Percentiles rank a stretch among this genome's conserved stretches.
Evolutionary conservation across 129 eudicot species (phyloP).

Genomic region (Centaurea solstitialis): DNA sequence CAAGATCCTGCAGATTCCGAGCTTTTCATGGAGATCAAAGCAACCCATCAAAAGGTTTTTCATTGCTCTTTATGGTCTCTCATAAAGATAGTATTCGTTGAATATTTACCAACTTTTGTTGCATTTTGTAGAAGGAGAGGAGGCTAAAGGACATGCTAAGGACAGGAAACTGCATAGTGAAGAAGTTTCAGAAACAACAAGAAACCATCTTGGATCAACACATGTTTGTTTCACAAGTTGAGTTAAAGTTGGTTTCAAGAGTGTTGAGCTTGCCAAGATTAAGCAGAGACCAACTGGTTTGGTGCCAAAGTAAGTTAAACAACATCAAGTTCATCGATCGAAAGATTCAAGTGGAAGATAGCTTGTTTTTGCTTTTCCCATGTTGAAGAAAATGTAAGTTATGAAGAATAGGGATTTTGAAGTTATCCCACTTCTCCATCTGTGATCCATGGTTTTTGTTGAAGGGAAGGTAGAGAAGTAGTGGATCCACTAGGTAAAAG

Average conservation of each 20-base stretch:
- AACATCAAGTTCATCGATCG: constrained; percentile 53
- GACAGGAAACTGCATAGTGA: constrained; percentile 81
- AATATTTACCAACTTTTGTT: background rate
- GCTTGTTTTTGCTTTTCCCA: constrained; percentile 79
- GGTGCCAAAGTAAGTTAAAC: constrained; percentile 77
- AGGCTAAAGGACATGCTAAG: constrained; percentile 67
- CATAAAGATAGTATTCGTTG: background rate
- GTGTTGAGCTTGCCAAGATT: constrained; percentile 70
- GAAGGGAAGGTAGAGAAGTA: constrained; percentile 32
- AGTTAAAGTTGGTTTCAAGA: constrained; percentile 65
- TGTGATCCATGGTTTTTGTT: constrained; percentile 31
- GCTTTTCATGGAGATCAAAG: constrained; percentile 46
- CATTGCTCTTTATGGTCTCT: background rate
- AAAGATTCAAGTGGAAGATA: constrained; percentile 54
- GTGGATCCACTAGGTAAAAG: constrained; percentile 33
- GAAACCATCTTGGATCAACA: constrained; percentile 43
- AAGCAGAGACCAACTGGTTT: constrained; percentile 63
- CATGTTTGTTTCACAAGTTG: constrained; percentile 61
- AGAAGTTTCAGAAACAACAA: constrained; percentile 65
- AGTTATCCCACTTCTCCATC: constrained; percentile 39
- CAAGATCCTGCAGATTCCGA: constrained; percentile 51
- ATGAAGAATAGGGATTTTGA: constrained; percentile 22
- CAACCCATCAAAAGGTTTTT: constrained; percentile 70
- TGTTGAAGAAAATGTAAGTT: constrained; percentile 33
- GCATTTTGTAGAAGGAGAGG: constrained; percentile 68